These are phyloP conservation scores for Aspergillus sp. DNA, from an alignment of 2,329 filamentous ascomycete genomes.

Conservation along the genomic window DNA sequence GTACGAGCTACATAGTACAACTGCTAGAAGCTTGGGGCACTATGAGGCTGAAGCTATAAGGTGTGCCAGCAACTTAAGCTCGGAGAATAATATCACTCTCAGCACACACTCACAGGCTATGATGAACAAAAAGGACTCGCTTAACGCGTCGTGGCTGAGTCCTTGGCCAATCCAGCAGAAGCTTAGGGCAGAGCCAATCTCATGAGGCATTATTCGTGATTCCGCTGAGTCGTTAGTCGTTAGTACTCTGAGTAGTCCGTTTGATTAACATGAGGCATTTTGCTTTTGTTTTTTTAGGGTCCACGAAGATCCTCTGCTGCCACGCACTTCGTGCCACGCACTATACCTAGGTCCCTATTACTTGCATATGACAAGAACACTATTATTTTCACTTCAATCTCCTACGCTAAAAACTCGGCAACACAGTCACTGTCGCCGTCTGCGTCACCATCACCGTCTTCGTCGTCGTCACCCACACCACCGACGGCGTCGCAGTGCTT, in stretches of 20 bases:
- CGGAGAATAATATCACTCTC: too few relatives aligned
- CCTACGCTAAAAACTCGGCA: background rate
- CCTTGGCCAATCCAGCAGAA: background rate
- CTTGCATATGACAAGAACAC: too few relatives aligned
- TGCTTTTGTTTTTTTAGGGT: background rate
- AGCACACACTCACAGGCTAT: too few relatives aligned
- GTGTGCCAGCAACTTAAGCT: too few relatives aligned
- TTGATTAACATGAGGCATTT: background rate
- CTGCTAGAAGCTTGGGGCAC: conserved; percentile 1
- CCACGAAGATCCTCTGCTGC: too few relatives aligned
- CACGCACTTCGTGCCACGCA: too few relatives aligned
- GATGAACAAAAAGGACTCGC: too few relatives aligned
- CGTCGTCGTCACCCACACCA: background rate
- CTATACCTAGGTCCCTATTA: too few relatives aligned
- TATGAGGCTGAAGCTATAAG: background rate
- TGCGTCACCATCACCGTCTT: background rate
- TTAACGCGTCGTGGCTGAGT: conserved; percentile 13
- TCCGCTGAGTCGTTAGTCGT: too few relatives aligned
- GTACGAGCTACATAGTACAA: too few relatives aligned
- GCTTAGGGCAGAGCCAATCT: conserved; percentile 9
- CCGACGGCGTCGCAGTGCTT: background rate
- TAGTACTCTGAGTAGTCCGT: too few relatives aligned
- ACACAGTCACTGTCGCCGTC: background rate
- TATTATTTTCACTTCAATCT: too few relatives aligned
- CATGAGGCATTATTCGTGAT: conserved; percentile 1